Conservation (phyloP, 1,284 basidiomycete genomes). For the Cutaneotrichosporon cyanovorans region DNA sequence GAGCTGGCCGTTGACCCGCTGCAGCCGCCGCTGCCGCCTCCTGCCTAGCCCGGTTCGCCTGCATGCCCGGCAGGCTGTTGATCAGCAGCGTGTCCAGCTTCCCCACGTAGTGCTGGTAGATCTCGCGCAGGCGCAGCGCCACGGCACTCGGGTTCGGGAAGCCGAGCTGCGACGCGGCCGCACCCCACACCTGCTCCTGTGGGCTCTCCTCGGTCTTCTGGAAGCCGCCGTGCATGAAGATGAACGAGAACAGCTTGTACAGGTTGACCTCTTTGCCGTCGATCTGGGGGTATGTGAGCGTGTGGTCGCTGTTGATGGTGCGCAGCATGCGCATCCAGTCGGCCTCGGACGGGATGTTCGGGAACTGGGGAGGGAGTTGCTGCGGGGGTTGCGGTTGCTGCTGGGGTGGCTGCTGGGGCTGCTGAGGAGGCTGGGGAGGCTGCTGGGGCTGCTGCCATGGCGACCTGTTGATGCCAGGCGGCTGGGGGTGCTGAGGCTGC, state of each 20-base stretch:
- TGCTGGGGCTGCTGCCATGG: neutral
- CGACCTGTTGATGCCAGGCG: too few relatives aligned
- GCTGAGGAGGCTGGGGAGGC: too few relatives aligned
- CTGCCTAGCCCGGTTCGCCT: too few relatives aligned
- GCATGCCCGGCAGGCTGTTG: slow-evolving; percentile 3
- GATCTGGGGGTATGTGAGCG: slow-evolving; percentile 12
- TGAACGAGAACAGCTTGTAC: slow-evolving; percentile 13
- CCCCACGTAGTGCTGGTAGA: slow-evolving; percentile 10
- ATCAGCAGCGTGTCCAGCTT: slow-evolving; percentile 13
- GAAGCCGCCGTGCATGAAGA: slow-evolving; percentile 12
- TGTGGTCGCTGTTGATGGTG: neutral
- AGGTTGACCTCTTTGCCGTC: slow-evolving; percentile 15
- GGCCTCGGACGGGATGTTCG: slow-evolving; percentile 1
- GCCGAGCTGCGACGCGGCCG: slow-evolving; percentile 8
- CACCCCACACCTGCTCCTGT: slow-evolving; percentile 14
- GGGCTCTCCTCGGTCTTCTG: slow-evolving; percentile 8
- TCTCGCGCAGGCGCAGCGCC: slow-evolving; percentile 2
- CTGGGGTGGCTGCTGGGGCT: neutral
- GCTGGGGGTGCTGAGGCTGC: slow-evolving; percentile 1
- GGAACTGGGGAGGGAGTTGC: slow-evolving; percentile 2
- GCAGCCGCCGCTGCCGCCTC: too few relatives aligned
- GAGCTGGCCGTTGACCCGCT: too few relatives aligned
- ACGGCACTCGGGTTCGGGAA: neutral
- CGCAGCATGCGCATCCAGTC: slow-evolving; percentile 10
- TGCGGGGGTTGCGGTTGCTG: neutral